Conservation (phyloP, 2,329 filamentous ascomycete genomes). For the Dothiorella sarmentorum region DNA sequence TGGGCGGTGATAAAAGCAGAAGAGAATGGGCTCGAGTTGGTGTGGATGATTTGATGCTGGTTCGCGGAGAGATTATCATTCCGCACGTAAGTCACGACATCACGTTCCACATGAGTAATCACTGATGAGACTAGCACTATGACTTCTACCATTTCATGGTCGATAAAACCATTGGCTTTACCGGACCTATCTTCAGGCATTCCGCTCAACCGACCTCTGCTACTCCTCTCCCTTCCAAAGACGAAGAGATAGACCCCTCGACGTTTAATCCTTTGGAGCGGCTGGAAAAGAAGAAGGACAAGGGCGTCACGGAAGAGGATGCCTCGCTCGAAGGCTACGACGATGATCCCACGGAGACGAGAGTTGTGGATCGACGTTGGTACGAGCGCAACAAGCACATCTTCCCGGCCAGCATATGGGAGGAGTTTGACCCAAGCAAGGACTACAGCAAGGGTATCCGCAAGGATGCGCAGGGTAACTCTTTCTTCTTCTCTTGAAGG, state of each 20-base stretch:
- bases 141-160: slow-evolving; percentile 97
- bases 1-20: slow-evolving; percentile 64
- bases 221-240: slow-evolving; percentile 30
- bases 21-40: slow-evolving; percentile 90
- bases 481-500: slow-evolving; percentile 64
- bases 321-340: slow-evolving; percentile 64
- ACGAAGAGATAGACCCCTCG: slow-evolving; percentile 23
- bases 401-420: slow-evolving; percentile 93
- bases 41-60: slow-evolving; percentile 92
- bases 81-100: slow-evolving; percentile 69
- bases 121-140: slow-evolving; percentile 66
- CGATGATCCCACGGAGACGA: slow-evolving; percentile 78
- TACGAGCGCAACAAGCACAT: slow-evolving; percentile 98
- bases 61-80: slow-evolving; percentile 85
- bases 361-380: slow-evolving; percentile 94
- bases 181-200: slow-evolving; percentile 76
- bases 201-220: slow-evolving; percentile 48
- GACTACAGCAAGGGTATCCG: slow-evolving; percentile 76
- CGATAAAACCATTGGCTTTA: slow-evolving; percentile 75
- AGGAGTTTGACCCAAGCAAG: slow-evolving; percentile 86
- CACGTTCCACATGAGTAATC: not conserved
- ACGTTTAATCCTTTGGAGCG: slow-evolving; percentile 42
- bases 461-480: slow-evolving; percentile 83
- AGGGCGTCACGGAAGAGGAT: slow-evolving; percentile 24
- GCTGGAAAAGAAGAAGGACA: slow-evolving; percentile 34